Conservation (phyloP, 192 early-diverging fungal species). For the Endogone sp. region DNA sequence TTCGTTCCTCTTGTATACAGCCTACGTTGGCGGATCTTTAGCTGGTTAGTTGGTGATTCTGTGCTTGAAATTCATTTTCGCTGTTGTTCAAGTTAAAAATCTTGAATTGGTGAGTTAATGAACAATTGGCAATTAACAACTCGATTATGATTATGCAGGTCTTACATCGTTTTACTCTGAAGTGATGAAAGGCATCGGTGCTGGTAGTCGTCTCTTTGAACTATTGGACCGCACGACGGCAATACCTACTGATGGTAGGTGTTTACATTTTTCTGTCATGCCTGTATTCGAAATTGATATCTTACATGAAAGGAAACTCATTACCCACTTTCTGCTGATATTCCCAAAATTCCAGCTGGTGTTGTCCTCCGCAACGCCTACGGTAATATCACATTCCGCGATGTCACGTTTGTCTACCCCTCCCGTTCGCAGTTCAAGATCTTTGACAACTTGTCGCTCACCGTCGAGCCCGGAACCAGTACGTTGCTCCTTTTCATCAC, state of each 20-base stretch:
- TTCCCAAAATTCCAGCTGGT: constrained; percentile 2
- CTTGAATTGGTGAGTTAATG: no score
- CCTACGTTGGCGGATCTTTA: constrained; percentile 57
- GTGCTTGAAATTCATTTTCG: no score
- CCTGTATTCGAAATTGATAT: no score
- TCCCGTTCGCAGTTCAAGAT: constrained; percentile 50
- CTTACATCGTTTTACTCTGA: constrained; percentile 68
- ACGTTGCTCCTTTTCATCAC: neutral
- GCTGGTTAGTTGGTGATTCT: constrained; percentile 14
- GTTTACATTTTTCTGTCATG: neutral
- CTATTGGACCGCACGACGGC: constrained; percentile 43
- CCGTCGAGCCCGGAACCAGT: constrained; percentile 47
- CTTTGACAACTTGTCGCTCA: constrained; percentile 49
- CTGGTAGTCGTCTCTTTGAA: constrained; percentile 56
- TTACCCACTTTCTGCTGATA: neutral
- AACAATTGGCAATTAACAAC: no score
- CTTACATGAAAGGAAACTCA: neutral
- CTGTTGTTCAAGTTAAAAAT: no score
- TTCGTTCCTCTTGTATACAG: constrained; percentile 65
- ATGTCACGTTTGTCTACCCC: constrained; percentile 65
- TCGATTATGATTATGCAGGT: constrained; percentile 18
- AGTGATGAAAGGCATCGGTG: constrained; percentile 68
- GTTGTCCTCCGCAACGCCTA: constrained; percentile 15
- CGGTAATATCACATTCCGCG: constrained; percentile 51
- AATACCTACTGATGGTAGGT: constrained; percentile 15